Conservation (phyloP, 2,329 filamentous ascomycete genomes). For the Simplicillium aogashimaense region DNA sequence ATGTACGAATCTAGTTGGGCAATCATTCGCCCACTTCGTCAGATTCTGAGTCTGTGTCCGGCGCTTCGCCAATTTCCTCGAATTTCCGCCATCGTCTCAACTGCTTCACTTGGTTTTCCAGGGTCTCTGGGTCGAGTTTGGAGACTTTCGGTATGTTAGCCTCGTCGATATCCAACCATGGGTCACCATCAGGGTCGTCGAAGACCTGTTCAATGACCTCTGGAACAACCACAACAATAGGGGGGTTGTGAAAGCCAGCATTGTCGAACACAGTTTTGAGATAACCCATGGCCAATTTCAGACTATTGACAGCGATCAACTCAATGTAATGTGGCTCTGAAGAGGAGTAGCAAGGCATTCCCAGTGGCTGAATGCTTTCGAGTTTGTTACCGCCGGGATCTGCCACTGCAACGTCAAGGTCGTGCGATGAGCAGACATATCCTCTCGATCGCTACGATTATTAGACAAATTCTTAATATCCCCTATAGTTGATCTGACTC, state of each 20-base stretch:
- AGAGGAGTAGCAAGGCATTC: slow-evolving; percentile 61
- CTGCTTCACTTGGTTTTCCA: slow-evolving; percentile 15
- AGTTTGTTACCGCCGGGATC: slow-evolving; percentile 38
- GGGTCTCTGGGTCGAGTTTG: slow-evolving; percentile 8
- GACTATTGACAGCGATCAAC: slow-evolving; percentile 47
- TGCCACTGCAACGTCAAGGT: slow-evolving; percentile 41
- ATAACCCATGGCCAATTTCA: slow-evolving; percentile 47
- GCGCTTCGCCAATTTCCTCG: slow-evolving; percentile 16
- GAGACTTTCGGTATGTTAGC: slow-evolving; percentile 17
- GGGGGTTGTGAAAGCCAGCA: slow-evolving; percentile 27
- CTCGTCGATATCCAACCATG: slow-evolving; percentile 20
- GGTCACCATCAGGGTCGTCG: slow-evolving; percentile 13
- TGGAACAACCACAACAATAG: slow-evolving; percentile 13
- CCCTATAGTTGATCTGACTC: slow-evolving; percentile 17
- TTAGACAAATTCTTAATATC: slow-evolving; percentile 5
- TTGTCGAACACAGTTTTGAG: slow-evolving; percentile 43
- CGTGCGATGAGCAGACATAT: slow-evolving; percentile 45
- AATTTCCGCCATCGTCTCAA: slow-evolving; percentile 16
- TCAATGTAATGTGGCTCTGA: slow-evolving; percentile 52
- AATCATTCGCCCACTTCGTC: slow-evolving; percentile 12
- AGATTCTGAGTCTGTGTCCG: slow-evolving; percentile 9
- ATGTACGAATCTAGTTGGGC: too few species aligned
- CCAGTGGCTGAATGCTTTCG: slow-evolving; percentile 33
- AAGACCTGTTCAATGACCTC: slow-evolving; percentile 9
- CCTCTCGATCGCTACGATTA: slow-evolving; percentile 43